Base-by-base conservation (phyloP, 2,329 filamentous ascomycete species). In the Epichloe coenophiala region DNA sequence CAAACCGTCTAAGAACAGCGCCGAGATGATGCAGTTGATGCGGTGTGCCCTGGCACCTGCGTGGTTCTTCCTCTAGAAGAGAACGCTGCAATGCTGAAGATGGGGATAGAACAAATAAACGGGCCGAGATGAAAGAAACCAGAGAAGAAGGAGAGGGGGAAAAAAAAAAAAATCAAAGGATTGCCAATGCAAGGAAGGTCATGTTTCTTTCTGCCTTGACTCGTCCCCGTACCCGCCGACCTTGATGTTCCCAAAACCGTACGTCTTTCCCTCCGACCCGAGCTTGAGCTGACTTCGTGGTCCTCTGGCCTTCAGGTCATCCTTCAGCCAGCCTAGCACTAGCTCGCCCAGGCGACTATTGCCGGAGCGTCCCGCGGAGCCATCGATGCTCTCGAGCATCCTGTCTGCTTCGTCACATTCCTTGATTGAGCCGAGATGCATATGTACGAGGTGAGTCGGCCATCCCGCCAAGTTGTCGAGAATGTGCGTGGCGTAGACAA, bases 401-500 rank as follows among this genome's bases (percentile, higher is more conserved):
- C 74, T 70, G 50, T 83, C 81, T 43, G 91, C 80, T 37, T 72
- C 70, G 1, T 89, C 91, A 83, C 84, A 94, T 67, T 94, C 86
- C 73, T 88, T 90, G 55, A 96, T 84, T 55, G 76, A 80, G 31
- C 93, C 93, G 45, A 95, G 67, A 63, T 89, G 84, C 91, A 98
- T 96, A 65, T 97, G 91, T 47, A 95, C 90, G 38, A 98, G 74
- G 68, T 98, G 90, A 1, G 87, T 95, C 6, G 93, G 93, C 93
- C 93, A 98, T 19, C 84, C 83, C 1, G 89, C 89, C 47, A 98
- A 72, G 65, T 97, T 96, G 64, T 98, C 93, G 58, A 98, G 71
- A 56, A 98, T 96, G 68, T 98, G 93, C 13, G 93, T 98, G 7
- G 93, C 93, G 65, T 98, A 98, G 33, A 98, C 89, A 59, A 98